Percentiles rank a stretch among this genome's conserved stretches.
These are phyloP conservation scores for Vairimorpha apis DNA, from an alignment of 371 early-diverging fungal genomes.

Conservation along the genomic window DNA sequence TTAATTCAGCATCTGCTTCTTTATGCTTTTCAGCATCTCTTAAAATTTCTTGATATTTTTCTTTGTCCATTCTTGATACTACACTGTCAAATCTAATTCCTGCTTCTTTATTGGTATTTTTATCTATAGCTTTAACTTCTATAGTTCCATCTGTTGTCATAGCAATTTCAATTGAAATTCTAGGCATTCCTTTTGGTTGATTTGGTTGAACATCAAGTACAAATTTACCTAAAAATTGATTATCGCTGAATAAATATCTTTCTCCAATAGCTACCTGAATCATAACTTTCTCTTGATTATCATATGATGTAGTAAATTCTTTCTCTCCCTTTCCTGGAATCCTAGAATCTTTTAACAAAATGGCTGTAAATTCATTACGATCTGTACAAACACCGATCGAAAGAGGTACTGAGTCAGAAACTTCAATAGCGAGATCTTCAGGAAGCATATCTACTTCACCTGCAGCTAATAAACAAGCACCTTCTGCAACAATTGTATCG, in stretches of 20 bases:
- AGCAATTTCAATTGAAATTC: conserved; percentile 69
- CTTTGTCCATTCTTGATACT: conserved; percentile 39
- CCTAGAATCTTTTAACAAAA: conserved; percentile 79
- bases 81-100: conserved; percentile 63
- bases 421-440: conserved; percentile 70
- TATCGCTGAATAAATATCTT: conserved; percentile 77
- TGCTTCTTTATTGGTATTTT: conserved; percentile 66
- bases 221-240: conserved; percentile 83
- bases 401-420: conserved; percentile 79
- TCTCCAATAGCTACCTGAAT: conserved; percentile 86
- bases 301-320: conserved; percentile 82
- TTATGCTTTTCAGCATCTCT: conserved; percentile 66
- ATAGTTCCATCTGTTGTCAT: conserved; percentile 69
- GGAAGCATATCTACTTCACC: conserved; percentile 73
- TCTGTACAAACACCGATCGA: conserved; percentile 83
- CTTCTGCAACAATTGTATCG: conserved; percentile 84
- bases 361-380: conserved; percentile 85
- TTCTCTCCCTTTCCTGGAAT: conserved; percentile 81
- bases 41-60: conserved; percentile 22
- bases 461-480: conserved; percentile 92
- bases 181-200: conserved; percentile 66
- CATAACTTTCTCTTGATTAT: conserved; percentile 80
- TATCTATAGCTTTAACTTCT: conserved; percentile 67
- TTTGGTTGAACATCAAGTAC: conserved; percentile 75
- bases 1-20: conserved; percentile 38